These are phyloP conservation scores for Corinectria fuckeliana DNA, from an alignment of 2,329 filamentous ascomycete genomes.

Conservation along the genomic window DNA sequence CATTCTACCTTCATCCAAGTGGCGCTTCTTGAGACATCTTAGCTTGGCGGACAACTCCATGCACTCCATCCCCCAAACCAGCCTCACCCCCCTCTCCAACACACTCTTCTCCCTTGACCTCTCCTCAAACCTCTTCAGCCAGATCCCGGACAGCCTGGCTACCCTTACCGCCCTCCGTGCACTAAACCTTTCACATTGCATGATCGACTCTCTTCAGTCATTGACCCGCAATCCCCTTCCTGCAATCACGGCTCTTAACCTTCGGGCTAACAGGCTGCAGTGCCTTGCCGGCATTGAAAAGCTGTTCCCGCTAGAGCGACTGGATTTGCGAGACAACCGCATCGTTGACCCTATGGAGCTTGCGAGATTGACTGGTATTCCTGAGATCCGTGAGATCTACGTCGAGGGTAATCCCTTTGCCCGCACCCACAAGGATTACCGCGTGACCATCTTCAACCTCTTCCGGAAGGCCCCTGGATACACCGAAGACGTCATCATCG, in stretches of 20 bases:
- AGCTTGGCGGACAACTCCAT: slow-evolving; percentile 91
- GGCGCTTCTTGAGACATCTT: slow-evolving; percentile 92
- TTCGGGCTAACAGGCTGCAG: slow-evolving; percentile 84
- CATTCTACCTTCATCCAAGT: slow-evolving; percentile 83
- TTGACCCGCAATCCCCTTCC: slow-evolving; percentile 85
- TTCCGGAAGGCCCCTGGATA: slow-evolving; percentile 92
- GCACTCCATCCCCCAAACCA: slow-evolving; percentile 76
- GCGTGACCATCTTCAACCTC: slow-evolving; percentile 92
- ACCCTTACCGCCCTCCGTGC: slow-evolving; percentile 87
- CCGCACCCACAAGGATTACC: slow-evolving; percentile 83
- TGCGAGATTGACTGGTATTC: slow-evolving; percentile 86
- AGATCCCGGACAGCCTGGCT: slow-evolving; percentile 90
- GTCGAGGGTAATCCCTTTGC: slow-evolving; percentile 92
- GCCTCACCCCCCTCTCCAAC: slow-evolving; percentile 82
- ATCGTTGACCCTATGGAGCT: slow-evolving; percentile 91
- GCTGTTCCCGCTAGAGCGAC: slow-evolving; percentile 83
- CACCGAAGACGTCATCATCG: slow-evolving; percentile 88
- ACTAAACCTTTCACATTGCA: slow-evolving; percentile 93
- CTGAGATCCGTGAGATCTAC: slow-evolving; percentile 91
- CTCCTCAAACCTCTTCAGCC: slow-evolving; percentile 90
- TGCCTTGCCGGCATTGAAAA: slow-evolving; percentile 91
- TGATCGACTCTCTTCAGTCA: slow-evolving; percentile 94
- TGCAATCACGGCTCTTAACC: slow-evolving; percentile 90
- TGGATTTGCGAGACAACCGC: slow-evolving; percentile 90
- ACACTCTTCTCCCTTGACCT: slow-evolving; percentile 92